These are phyloP conservation scores for Pleurotus ostreatus DNA, from an alignment of 768 basidiomycete genomes.

Conservation along the genomic window DNA sequence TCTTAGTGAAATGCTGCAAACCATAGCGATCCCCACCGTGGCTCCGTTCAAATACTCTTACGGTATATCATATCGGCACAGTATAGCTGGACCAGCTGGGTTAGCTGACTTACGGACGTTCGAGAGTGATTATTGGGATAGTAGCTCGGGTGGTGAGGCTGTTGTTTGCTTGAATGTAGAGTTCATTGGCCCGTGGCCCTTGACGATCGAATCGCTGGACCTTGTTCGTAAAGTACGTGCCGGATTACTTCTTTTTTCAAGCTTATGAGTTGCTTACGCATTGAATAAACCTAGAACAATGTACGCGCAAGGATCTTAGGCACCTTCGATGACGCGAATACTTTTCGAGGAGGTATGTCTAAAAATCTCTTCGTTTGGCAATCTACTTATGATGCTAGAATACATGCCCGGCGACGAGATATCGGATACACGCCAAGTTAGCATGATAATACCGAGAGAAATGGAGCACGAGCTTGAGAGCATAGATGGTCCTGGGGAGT, in stretches of 20 bases:
- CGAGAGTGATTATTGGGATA: constrained; percentile 51
- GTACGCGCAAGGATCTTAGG: constrained; percentile 43
- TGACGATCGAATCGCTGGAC: constrained; percentile 47
- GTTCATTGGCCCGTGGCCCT: constrained; percentile 51
- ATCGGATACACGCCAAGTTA: constrained; percentile 50
- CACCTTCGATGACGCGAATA: constrained; percentile 50
- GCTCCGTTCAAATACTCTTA: constrained; percentile 55
- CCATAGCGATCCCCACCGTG: constrained; percentile 64
- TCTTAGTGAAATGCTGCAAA: constrained; percentile 60
- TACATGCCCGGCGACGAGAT: constrained; percentile 66
- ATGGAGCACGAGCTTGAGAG: constrained; percentile 23
- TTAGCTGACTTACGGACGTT: constrained; percentile 52
- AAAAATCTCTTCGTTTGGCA: not conserved
- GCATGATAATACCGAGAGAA: constrained; percentile 38
- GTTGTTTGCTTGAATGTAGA: constrained; percentile 47
- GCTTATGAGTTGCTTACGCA: not conserved
- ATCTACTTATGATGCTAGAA: constrained; percentile 31
- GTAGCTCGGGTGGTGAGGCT: constrained; percentile 50
- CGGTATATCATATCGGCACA: constrained; percentile 49
- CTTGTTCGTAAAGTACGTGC: constrained; percentile 44
- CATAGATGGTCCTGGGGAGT: constrained; percentile 52
- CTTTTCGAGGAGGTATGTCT: constrained; percentile 9
- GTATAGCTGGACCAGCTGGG: constrained; percentile 35
- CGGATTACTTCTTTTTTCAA: not conserved
- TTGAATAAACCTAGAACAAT: constrained; percentile 31